Evolutionary conservation across 768 basidiomycete species (phyloP).

Genomic region (Strobilomyces echinocephalus): DNA sequence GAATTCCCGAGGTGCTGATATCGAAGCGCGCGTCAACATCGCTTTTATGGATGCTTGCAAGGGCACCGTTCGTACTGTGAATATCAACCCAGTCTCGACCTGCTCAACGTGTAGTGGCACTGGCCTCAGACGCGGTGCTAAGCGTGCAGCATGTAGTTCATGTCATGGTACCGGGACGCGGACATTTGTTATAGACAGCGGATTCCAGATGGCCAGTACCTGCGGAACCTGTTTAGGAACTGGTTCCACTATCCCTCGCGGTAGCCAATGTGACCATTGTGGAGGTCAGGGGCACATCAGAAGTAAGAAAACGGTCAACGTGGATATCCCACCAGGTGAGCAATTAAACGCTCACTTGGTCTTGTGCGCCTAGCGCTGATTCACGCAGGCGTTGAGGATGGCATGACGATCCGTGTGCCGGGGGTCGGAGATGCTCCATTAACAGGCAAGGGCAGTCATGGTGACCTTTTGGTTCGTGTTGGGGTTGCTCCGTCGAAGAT

Average conservation of each 20-base stretch:
- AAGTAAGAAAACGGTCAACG: constrained; percentile 66
- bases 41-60: constrained; percentile 95
- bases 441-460: constrained; percentile 68
- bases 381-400: constrained; percentile 81
- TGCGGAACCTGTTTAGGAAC: constrained; percentile 79
- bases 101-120: constrained; percentile 81
- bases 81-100: constrained; percentile 74
- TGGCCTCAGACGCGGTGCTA: constrained; percentile 83
- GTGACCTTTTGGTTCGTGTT: constrained; percentile 85
- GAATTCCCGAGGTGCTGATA: constrained; percentile 64
- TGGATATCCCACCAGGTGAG: constrained; percentile 84
- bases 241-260: constrained; percentile 75
- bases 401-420: constrained; percentile 82
- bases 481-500: constrained; percentile 76
- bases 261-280: constrained; percentile 74
- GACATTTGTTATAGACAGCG: constrained; percentile 86
- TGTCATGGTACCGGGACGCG: constrained; percentile 86
- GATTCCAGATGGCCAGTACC: constrained; percentile 95
- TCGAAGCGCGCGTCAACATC: constrained; percentile 72
- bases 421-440: constrained; percentile 82
- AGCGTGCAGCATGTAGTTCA: constrained; percentile 68
- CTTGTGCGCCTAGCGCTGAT: constrained; percentile 8
- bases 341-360: constrained; percentile 7
- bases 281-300: constrained; percentile 86
- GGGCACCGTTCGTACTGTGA: constrained; percentile 72